These are phyloP conservation scores for Monosporascus sp. DNA, from an alignment of 2,329 filamentous ascomycete genomes.

Conservation along the genomic window DNA sequence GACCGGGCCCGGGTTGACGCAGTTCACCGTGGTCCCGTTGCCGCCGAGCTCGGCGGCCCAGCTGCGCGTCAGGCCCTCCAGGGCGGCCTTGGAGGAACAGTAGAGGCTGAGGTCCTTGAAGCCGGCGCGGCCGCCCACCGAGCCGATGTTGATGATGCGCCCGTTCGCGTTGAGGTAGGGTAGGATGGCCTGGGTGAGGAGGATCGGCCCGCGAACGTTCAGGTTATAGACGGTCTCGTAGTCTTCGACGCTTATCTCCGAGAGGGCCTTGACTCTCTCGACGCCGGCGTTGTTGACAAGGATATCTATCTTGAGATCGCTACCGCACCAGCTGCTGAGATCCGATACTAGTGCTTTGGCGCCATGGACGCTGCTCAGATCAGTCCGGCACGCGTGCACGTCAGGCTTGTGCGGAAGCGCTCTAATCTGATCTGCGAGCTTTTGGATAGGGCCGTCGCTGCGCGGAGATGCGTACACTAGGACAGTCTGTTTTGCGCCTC, in stretches of 20 bases:
- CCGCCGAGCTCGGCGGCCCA: constrained; percentile 55
- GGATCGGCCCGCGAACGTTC: constrained; percentile 50
- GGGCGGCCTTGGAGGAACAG: constrained; percentile 51
- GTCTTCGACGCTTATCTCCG: constrained; percentile 41
- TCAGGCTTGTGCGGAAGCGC: constrained; percentile 34
- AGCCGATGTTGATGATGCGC: constrained; percentile 56
- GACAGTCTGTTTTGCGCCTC: constrained; percentile 23
- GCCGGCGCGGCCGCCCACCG: constrained; percentile 44
- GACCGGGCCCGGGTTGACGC: constrained; percentile 54
- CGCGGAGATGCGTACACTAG: constrained; percentile 60
- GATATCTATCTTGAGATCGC: constrained; percentile 23
- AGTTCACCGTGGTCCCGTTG: constrained; percentile 56
- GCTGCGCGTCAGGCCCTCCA: constrained; percentile 54
- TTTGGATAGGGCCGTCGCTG: constrained; percentile 54
- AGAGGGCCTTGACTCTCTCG: constrained; percentile 30
- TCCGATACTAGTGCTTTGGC: constrained; percentile 13
- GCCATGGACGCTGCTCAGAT: constrained; percentile 19
- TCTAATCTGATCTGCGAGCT: constrained; percentile 54
- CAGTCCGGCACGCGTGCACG: constrained; percentile 11
- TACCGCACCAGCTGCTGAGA: constrained; percentile 10
- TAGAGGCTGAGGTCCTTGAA: constrained; percentile 45
- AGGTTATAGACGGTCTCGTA: constrained; percentile 51
- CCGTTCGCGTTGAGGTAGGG: constrained; percentile 41
- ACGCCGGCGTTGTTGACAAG: constrained; percentile 36
- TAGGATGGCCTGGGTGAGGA: constrained; percentile 48